A percentile compares a stretch with the other conserved stretches of the same genome.
These are phyloP conservation scores for Heliocybe sulcata DNA, from an alignment of 1,284 basidiomycete species.

Conservation along the genomic window DNA sequence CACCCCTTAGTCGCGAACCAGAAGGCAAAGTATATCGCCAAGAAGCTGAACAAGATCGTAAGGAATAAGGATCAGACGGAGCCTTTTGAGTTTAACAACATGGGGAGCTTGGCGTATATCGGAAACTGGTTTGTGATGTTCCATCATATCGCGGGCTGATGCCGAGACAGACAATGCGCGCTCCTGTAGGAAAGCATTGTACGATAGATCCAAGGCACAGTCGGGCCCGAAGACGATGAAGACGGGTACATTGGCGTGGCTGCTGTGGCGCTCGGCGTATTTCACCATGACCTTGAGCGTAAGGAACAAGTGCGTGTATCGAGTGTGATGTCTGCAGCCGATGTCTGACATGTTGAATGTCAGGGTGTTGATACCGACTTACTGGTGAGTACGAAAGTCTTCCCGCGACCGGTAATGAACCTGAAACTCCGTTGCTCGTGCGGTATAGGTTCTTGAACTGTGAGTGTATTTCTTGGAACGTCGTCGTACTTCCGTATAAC, in stretches of 20 bases:
- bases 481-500: background rate
- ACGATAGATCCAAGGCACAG: constrained; percentile 50
- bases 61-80: constrained; percentile 31
- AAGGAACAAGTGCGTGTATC: constrained; percentile 60
- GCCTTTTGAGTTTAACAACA: constrained; percentile 65
- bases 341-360: background rate
- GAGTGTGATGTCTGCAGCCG: constrained; percentile 13
- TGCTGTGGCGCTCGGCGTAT: constrained; percentile 77
- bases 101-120: constrained; percentile 76
- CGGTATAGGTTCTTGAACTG: constrained; percentile 1
- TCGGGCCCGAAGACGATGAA: constrained; percentile 55
- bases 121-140: constrained; percentile 52
- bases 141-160: constrained; percentile 11
- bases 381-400: constrained; percentile 40
- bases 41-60: constrained; percentile 59
- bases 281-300: constrained; percentile 72
- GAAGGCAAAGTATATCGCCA: constrained; percentile 68
- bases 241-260: constrained; percentile 66
- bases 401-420: background rate
- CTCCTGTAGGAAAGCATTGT: constrained; percentile 62
- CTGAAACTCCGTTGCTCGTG: background rate
- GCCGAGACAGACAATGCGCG: constrained; percentile 1
- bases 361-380: constrained; percentile 66
- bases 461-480: background rate
- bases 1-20: constrained; percentile 63